phyloP scores from a whole-genome alignment of 2,329 filamentous ascomycete species.

The Arachnomyces sp. region DNA sequence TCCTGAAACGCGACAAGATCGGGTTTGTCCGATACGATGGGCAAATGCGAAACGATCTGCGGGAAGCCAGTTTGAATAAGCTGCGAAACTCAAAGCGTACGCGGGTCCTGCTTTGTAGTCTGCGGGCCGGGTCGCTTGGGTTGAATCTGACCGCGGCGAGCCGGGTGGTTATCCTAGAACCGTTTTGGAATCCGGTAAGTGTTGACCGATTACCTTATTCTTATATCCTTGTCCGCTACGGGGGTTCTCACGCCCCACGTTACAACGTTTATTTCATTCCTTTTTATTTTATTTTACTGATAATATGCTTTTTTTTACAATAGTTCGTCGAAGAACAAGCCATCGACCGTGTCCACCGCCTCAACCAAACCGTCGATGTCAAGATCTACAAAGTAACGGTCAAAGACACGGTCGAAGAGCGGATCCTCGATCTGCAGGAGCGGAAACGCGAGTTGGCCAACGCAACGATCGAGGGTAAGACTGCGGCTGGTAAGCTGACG shows the following conservation, averaged over 20 bases:
- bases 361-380: constrained; percentile 92
- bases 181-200: constrained; percentile 92
- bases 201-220: constrained; percentile 1
- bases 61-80: constrained; percentile 74
- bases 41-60: constrained; percentile 84
- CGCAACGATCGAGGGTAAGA: constrained; percentile 75
- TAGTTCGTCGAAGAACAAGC: constrained; percentile 97
- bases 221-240: too few relatives aligned
- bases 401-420: constrained; percentile 77
- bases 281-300: constrained; percentile 11
- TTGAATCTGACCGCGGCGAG: constrained; percentile 92
- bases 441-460: constrained; percentile 89
- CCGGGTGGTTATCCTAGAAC: constrained; percentile 88
- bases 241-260: constrained; percentile 7
- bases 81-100: constrained; percentile 68
- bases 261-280: constrained; percentile 1
- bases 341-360: constrained; percentile 95
- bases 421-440: constrained; percentile 89
- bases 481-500: constrained; percentile 72
- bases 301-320: constrained; percentile 9
- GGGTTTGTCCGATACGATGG: constrained; percentile 88
- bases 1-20: constrained; percentile 67
- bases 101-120: constrained; percentile 79
- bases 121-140: constrained; percentile 88
- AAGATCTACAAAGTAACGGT: constrained; percentile 93